Evolutionary conservation across 148 eudicot species (phyloP).

Genomic region (Spergularia bocconei): DNA sequence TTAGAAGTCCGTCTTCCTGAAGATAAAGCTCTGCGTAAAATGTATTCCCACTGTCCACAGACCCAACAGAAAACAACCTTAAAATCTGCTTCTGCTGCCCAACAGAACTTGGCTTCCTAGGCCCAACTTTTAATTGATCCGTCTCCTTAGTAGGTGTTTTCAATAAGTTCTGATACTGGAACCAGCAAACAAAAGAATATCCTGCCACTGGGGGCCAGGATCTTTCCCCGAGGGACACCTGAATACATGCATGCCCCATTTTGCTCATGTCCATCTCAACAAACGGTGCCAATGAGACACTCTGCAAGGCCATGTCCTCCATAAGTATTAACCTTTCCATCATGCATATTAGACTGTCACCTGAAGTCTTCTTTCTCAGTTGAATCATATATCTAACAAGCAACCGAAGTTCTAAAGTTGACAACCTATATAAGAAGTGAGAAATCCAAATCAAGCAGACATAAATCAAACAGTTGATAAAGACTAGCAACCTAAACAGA

Average conservation of each 20-base stretch:
- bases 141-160: slow-evolving; percentile 56
- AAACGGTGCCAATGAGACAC: slow-evolving; percentile 86
- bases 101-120: slow-evolving; percentile 39
- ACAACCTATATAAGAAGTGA: slow-evolving; percentile 48
- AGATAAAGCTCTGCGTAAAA: slow-evolving; percentile 89
- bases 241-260: slow-evolving; percentile 89
- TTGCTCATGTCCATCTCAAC: slow-evolving; percentile 96
- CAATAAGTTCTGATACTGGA: slow-evolving; percentile 74
- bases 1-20: slow-evolving; percentile 87
- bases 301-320: slow-evolving; percentile 76
- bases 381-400: slow-evolving; percentile 82
- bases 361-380: slow-evolving; percentile 67
- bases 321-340: slow-evolving; percentile 77
- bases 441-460: background rate
- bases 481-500: background rate
- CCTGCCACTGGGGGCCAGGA: slow-evolving; percentile 99
- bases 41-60: slow-evolving; percentile 62
- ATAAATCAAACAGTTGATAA: slow-evolving; percentile 16
- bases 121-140: slow-evolving; percentile 50
- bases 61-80: slow-evolving; percentile 89
- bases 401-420: slow-evolving; percentile 73
- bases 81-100: slow-evolving; percentile 58
- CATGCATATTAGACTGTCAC: slow-evolving; percentile 74
- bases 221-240: slow-evolving; percentile 93
- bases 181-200: slow-evolving; percentile 99